Percentiles rank a stretch among this genome's conserved stretches.
Conservation (phyloP, 2,329 filamentous ascomycete species). For the Epicoccum sorghinum region DNA sequence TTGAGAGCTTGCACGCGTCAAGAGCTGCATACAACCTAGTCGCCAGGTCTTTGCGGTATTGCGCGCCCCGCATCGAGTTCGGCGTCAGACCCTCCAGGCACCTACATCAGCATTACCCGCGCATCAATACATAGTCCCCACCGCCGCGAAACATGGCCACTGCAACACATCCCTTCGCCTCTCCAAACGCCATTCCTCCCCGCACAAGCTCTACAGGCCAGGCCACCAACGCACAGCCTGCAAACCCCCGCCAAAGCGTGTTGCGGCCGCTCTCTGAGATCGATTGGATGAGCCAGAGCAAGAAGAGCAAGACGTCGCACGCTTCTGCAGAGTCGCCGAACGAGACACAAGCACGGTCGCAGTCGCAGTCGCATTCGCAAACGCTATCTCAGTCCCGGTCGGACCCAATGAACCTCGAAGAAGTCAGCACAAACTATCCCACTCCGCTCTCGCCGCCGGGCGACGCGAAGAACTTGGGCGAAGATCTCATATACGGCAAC, state of each 20-base stretch:
- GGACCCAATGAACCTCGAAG: conserved; percentile 21
- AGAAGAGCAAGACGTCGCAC: conserved; percentile 46
- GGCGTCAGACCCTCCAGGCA: conserved; percentile 13
- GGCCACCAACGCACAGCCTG: conserved; percentile 33
- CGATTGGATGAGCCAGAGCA: conserved; percentile 49
- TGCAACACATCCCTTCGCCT: conserved; percentile 39
- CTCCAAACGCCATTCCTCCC: conserved; percentile 49
- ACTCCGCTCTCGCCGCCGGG: conserved; percentile 38
- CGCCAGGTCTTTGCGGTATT: not conserved
- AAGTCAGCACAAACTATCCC: conserved; percentile 33
- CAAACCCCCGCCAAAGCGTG: conserved; percentile 37
- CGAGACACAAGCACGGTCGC: not conserved
- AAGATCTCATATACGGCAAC: conserved; percentile 51
- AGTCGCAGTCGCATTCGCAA: conserved; percentile 4
- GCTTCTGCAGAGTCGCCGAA: conserved; percentile 21
- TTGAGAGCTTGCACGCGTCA: conserved; percentile 11
- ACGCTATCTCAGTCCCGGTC: conserved; percentile 1
- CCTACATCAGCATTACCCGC: conserved; percentile 17
- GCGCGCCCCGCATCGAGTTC: conserved; percentile 15
- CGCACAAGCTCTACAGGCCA: conserved; percentile 48
- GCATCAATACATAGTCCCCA: conserved; percentile 7
- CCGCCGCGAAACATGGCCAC: conserved; percentile 10
- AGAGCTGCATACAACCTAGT: conserved; percentile 12
- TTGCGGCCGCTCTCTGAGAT: conserved; percentile 47
- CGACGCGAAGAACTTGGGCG: conserved; percentile 37